Base-by-base conservation (phyloP, 129 eudicot species). In the Artemisia argyi region DNA sequence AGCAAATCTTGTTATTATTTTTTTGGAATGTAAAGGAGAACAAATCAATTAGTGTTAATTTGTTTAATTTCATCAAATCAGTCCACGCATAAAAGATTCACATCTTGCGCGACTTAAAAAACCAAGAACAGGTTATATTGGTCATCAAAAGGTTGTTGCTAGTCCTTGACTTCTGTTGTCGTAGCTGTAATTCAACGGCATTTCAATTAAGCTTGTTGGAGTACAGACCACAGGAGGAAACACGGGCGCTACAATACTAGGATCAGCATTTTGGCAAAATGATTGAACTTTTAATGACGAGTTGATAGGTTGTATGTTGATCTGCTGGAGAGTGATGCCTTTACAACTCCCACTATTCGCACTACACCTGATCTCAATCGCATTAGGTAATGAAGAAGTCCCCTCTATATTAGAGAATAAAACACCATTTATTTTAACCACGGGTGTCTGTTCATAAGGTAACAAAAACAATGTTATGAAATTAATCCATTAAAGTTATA, bases 341-440 rank as follows among this genome's bases (percentile, higher is more conserved):
- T 4, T 26, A 67, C 80, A 76, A 48, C 80, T 58, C 0, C 22
- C 5, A 39, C 0, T 3, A 58, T 2, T 1, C 10, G 2, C 5
- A 20, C 22, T 76, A 20, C 80, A 76, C 13, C 2, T 16, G 1
- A 67, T 76, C 15, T 16, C 35, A 42, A 66, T 56, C 20, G 79
- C 73, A 3, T 11, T 11, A 3, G 15, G 2, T 55, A 26, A 39
- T 4, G 79, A 18, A 47, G 68, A 76, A 26, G 80, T 66, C 80
- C 80, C 74, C 14, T 66, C 18, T 22, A 76, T 76, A 57, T 67
- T 68, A 12, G 7, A 8, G 58, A 76, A 76, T 4, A 54, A 44
- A 66, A 76, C 80, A 1, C 28, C 44, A 10, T 39, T 67, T 67
- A 76, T 19, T 26, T 19, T 10, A 55, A 75, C 79, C 18, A 66